These are phyloP conservation scores for Ganoderma sp. DNA, from an alignment of 1,284 basidiomycete species.

Conservation along the genomic window DNA sequence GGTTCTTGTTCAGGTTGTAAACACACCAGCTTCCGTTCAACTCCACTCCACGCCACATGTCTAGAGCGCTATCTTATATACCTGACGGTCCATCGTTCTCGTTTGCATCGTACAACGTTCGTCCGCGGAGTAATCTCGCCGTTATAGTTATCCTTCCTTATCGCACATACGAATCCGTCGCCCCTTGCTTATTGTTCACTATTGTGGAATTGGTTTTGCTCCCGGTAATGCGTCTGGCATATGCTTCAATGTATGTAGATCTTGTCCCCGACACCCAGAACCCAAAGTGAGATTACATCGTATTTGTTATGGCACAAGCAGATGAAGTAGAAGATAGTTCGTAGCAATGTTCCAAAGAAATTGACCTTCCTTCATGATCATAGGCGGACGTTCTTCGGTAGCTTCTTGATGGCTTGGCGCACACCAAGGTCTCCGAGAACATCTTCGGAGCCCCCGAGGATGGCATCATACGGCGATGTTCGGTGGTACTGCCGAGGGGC, in stretches of 20 bases:
- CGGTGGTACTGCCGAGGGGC: conserved; percentile 52
- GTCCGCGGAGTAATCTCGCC: neutral
- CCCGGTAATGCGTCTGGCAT: neutral
- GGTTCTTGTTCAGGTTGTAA: conserved; percentile 76
- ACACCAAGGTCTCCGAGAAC: conserved; percentile 70
- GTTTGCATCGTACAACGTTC: neutral
- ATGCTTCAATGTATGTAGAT: neutral
- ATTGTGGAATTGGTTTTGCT: neutral
- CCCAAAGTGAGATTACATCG: neutral
- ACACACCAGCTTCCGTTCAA: neutral
- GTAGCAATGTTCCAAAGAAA: neutral
- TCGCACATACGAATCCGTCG: neutral
- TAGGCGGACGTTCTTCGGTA: conserved; percentile 61
- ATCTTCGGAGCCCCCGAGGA: conserved; percentile 55
- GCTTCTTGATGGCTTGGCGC: conserved; percentile 63
- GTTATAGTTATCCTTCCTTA: conserved; percentile 9
- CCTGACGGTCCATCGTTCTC: neutral
- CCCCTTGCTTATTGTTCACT: neutral
- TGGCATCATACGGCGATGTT: conserved; percentile 59
- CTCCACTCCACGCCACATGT: too few species aligned
- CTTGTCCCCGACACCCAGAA: neutral
- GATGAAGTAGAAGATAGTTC: neutral
- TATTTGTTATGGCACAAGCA: neutral
- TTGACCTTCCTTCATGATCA: conserved; percentile 27
- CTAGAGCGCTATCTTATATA: neutral